Conservation (phyloP, 2,329 filamentous ascomycete genomes). For the Pseudogymnoascus sp. region DNA sequence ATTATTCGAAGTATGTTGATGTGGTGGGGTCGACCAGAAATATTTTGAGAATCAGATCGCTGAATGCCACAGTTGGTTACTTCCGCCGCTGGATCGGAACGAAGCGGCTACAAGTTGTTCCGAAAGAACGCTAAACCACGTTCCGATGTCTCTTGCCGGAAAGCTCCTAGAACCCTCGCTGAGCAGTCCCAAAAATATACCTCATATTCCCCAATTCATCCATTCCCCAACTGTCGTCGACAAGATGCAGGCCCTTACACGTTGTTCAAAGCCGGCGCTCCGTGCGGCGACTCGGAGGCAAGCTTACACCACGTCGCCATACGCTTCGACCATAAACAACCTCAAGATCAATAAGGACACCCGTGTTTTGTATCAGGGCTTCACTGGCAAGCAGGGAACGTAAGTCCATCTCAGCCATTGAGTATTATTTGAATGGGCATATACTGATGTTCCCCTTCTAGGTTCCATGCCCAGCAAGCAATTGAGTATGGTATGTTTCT, state of each 20-base stretch:
- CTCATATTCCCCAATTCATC: conserved; percentile 6
- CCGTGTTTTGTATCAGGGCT: conserved; percentile 94
- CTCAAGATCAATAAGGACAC: conserved; percentile 88
- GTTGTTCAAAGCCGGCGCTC: conserved; percentile 61
- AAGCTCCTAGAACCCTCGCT: conserved; percentile 6
- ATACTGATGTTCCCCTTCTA: conserved; percentile 36
- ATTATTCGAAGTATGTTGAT: neutral
- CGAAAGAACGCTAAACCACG: conserved; percentile 2
- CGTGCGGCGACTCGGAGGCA: conserved; percentile 62
- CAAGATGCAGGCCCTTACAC: conserved; percentile 79
- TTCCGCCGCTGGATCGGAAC: neutral
- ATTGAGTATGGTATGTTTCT: conserved; percentile 85
- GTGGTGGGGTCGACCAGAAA: neutral
- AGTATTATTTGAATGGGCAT: neutral
- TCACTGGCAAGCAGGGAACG: conserved; percentile 96
- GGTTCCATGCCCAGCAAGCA: conserved; percentile 94
- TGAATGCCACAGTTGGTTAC: neutral
- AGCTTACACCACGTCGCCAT: conserved; percentile 62
- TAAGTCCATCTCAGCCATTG: conserved; percentile 39
- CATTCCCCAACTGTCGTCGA: conserved; percentile 21
- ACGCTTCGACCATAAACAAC: conserved; percentile 70
- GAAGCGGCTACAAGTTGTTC: neutral
- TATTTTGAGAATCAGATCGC: conserved; percentile 3
- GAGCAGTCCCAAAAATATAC: conserved; percentile 5
- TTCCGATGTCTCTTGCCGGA: conserved; percentile 3